Evolutionary conservation across 306 rosid genomes (phyloP).

Genomic region (Citrullus mucosospermus): DNA sequence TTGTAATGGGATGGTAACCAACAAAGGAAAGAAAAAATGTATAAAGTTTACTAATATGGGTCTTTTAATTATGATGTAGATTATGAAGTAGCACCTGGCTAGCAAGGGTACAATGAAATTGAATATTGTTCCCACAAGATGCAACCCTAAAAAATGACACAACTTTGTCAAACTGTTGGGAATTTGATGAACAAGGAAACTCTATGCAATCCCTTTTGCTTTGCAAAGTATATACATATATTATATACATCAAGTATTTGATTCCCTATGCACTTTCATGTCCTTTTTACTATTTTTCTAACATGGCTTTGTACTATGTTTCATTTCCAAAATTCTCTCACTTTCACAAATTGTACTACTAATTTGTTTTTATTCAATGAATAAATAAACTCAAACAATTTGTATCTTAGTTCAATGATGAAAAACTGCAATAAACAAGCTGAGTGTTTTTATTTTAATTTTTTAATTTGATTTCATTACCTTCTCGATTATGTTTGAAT

Average conservation of each 20-base stretch:
- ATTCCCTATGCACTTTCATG: neutral
- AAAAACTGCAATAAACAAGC: no score
- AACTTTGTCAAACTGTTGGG: neutral
- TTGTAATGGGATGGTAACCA: no score
- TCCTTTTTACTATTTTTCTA: conserved; percentile 1
- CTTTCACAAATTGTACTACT: neutral
- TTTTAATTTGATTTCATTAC: no score
- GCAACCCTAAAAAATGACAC: neutral
- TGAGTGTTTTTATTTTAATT: no score
- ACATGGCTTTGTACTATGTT: neutral
- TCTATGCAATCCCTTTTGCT: neutral
- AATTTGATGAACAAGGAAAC: neutral
- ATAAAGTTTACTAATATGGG: no score
- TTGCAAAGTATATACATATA: neutral
- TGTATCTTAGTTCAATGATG: no score
- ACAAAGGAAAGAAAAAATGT: no score
- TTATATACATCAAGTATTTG: neutral
- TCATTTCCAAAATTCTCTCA: neutral
- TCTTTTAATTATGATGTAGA: no score
- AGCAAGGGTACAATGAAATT: neutral
- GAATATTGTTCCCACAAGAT: neutral
- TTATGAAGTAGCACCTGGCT: neutral
- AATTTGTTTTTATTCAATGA: neutral
- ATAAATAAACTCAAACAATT: no score
- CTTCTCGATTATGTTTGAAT: no score